Conservation (phyloP, 208 protist genomes). For the Naegleria gruberi region DNA sequence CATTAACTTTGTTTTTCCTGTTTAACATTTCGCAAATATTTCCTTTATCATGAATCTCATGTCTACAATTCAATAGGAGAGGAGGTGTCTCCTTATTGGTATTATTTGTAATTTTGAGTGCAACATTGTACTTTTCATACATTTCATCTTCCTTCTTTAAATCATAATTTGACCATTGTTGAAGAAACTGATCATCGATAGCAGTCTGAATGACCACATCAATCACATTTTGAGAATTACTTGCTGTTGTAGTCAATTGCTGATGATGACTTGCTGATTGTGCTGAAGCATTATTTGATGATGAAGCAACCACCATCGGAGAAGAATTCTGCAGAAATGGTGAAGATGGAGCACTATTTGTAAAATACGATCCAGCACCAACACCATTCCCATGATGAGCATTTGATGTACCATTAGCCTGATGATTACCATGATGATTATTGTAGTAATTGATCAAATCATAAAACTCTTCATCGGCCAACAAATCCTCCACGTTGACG, state of each 20-base stretch:
- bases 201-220: neutral
- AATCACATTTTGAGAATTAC: no score
- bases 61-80: neutral
- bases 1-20: neutral
- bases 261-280: no score
- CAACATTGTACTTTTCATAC: conserved; percentile 5
- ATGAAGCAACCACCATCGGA: neutral
- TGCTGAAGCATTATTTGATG: neutral
- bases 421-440: neutral
- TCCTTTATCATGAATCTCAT: conserved; percentile 7
- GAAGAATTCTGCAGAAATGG: no score
- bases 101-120: neutral
- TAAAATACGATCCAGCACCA: no score
- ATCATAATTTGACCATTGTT: conserved; percentile 9
- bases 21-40: neutral
- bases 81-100: neutral
- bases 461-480: neutral
- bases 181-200: neutral
- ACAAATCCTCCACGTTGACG: neutral
- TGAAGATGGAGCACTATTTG: no score
- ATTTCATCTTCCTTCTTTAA: neutral
- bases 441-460: neutral
- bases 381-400: no score
- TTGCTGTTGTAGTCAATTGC: no score
- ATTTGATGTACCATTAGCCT: neutral